Base-by-base conservation (phyloP, 768 basidiomycete genomes). In the Xerocomellus dryophilus region DNA sequence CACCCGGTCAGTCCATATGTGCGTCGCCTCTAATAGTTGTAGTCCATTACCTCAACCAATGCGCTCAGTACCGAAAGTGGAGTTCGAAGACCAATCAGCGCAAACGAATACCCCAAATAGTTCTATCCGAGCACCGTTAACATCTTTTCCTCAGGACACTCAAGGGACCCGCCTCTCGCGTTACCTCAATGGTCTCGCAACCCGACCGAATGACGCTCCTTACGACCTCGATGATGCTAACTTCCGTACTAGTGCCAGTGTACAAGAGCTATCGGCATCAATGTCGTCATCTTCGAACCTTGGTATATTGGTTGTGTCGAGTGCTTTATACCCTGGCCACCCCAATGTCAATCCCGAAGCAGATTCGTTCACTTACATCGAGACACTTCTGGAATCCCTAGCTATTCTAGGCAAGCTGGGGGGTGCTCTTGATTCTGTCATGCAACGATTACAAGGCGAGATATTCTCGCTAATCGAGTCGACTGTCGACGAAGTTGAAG, bases 361-460 rank as follows among this genome's bases (percentile, higher is more conserved):
- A 10, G 93, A 99, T 66, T 93, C 93, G 0, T 99, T 97, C 71
- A 72, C 84, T 5, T 98, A 98, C 64, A 86, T 98, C 60, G 97
- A 98, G 73, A 89, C 84, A 2, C 77, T 98, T 7, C 75, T 98
- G 8, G 97, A 98, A 70, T 89, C 94, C n/a, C 76, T 98, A 12
- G 88, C 93, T 14, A 86, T 93, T 2, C 76, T 99, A 14, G 96
- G 95, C 7, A 90, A 90, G 65, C 78, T 98, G 3, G 92, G 91
- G 3, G 83, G 75, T 50, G 90, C 85, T 6, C 74, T 98, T 15
- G 97, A 99, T 62, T 82, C 78, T 46, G 76, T 98, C 42, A 76
- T 84, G 6, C 94, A 98, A 68, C 83, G 94, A 47, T 74, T 97
- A 4, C 82, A 89, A 2, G 75, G 78, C 45, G 97, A 99, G 71